Evolutionary conservation across 2,329 filamentous ascomycete genomes (phyloP), one percentile per base, ranked within the genome.

Genomic region (Stagonosporopsis rhizophila): DNA sequence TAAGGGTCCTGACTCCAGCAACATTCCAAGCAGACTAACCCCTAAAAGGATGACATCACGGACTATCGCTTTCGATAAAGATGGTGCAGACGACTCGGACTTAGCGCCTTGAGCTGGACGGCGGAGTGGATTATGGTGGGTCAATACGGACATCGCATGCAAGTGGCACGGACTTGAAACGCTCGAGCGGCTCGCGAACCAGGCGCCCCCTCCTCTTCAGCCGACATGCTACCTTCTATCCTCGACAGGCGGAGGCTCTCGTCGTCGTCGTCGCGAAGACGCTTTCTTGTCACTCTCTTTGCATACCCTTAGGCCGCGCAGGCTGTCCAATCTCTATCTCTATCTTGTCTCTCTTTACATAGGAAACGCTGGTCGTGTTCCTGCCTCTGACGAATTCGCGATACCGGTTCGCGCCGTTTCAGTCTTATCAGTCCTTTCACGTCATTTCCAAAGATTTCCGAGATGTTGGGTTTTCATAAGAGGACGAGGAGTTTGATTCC

Each of bases 401-500:
- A 52, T 39, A 56, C 42, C 53, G 47, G 38, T 34, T 52, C 53
- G 53, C 53, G 38, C 53, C 20, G 38, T 48, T 56, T 39, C 38
- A 39, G 28, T 52, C 44, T 23, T 39, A 19, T 32, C 53, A 35
- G 37, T 34, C 42, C 22, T 25, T 42, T 38, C 46, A 48, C 37
- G 44, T 48, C 38, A 38, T 30, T 50, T 45, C 9, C 32, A 28
- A n/a, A 34, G 15, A 14, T 51, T 46, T 28, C n/a, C 15, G 50
- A 28, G 38, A 80, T 80, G 78, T 72, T 80, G 62, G 76, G 77
- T 22, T 78, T 79, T 60, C 78, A 79, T 65, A 70, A 70, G 58
- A 71, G 77, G 45, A 75, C 70, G 52, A 71, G 78, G 52, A 77
- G 73, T 22, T 64, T 80, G 58, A 79, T 80, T 50, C 75, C 78